phyloP scores from a whole-genome alignment of 164 flowering plant species.

The Aristolochia californica region DNA sequence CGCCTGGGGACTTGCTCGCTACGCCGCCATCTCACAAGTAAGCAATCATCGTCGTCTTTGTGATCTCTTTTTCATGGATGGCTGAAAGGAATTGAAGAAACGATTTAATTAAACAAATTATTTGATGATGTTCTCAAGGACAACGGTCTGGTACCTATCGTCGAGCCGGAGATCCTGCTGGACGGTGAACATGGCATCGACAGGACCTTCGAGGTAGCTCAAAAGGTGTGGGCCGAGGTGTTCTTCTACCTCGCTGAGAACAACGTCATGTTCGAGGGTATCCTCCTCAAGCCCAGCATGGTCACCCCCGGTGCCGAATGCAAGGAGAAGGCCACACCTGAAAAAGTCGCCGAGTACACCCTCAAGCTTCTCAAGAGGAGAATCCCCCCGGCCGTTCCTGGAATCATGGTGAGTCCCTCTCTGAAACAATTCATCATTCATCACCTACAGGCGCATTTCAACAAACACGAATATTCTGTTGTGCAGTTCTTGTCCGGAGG shows the following conservation, averaged over 20 bases:
- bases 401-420: conserved; percentile 61
- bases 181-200: conserved; percentile 83
- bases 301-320: conserved; percentile 88
- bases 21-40: conserved; percentile 77
- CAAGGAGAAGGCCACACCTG: conserved; percentile 72
- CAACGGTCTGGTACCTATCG: conserved; percentile 77
- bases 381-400: conserved; percentile 80
- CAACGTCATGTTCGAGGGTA: conserved; percentile 72
- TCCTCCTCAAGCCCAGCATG: conserved; percentile 91
- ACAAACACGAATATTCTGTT: background rate
- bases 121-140: conserved; percentile 40
- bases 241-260: conserved; percentile 84
- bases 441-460: background rate
- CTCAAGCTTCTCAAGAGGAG: conserved; percentile 64
- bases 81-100: background rate
- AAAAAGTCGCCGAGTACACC: conserved; percentile 60
- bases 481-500: conserved; percentile 88
- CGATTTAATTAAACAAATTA: background rate
- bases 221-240: conserved; percentile 84
- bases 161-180: conserved; percentile 84
- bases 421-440: background rate
- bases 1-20: conserved; percentile 89
- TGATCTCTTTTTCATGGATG: background rate
- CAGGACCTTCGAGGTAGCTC: conserved; percentile 74
- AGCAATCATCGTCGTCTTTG: conserved; percentile 3